Evolutionary conservation across 768 basidiomycete genomes (phyloP), one percentile per base, ranked within the genome.

Genomic region (Omphalotus guepiniiformis): DNA sequence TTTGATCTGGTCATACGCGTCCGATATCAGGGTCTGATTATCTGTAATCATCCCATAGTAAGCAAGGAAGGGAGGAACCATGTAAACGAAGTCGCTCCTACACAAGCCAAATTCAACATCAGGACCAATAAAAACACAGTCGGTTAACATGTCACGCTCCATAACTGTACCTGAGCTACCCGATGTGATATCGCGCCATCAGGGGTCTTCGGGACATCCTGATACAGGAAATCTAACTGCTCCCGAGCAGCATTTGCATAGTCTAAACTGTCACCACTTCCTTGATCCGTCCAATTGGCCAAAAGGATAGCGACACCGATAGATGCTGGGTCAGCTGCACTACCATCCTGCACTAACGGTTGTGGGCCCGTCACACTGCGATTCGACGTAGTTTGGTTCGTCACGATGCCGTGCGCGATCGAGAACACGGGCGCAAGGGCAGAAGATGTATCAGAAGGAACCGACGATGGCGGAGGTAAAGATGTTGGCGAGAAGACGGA

Each of bases 171-270:
- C 64, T 86, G 64, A 12, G 74, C 70, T 30, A 71, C 65, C 0
- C 88, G 76, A 60, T 94, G 92, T 7, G 87, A 90, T 21, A 94
- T 80, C 0, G 93, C 92, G 1, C 92, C 92, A 52, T 89, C 85
- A 2, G 53, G 48, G 1, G 88, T 84, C 54, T 69, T 72, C 6
- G 88, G 84, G 3, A 78, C 85, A 0, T 63, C 59, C 26, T 71
- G 56, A 19, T 83, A 65, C 28, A 92, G 59, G 56, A 70, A 93
- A 9, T 80, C 65, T 4, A 91, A 66, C 63, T 93, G 85, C 50
- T 79, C 76, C 42, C 52, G 63, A 18, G 85, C 86, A 22, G 86
- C 88, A 2, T 68, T 70, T 0, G 75, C 75, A 60, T 83, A 91
- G 54, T 83, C 69, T 8, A 76, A 64, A 19, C 66, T 68, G 22